Evolutionary conservation across 805 yeast genomes (phyloP).

Genomic region (Yamadazyma philogaea): DNA sequence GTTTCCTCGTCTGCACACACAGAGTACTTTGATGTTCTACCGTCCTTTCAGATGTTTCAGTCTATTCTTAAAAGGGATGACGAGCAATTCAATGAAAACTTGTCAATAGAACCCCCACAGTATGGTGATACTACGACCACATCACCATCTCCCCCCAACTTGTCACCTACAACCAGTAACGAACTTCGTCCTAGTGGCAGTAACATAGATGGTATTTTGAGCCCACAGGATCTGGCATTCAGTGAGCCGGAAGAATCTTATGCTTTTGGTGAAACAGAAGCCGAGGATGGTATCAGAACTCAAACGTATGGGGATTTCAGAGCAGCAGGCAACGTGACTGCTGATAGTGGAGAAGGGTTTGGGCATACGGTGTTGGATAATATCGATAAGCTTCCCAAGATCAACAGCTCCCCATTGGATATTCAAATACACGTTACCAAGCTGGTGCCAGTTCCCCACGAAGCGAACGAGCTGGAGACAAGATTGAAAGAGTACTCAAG

Average conservation of each 20-base stretch:
- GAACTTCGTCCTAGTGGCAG: not conserved
- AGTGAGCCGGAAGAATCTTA: conserved; percentile 19
- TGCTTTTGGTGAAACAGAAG: conserved; percentile 16
- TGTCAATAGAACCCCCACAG: conserved; percentile 31
- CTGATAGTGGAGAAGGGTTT: conserved; percentile 19
- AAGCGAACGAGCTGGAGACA: conserved; percentile 41
- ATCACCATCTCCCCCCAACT: conserved; percentile 22
- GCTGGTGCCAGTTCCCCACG: conserved; percentile 46
- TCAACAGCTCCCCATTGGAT: conserved; percentile 41
- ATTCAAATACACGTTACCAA: conserved; percentile 53
- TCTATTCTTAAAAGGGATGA: conserved; percentile 44
- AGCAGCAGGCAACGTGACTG: conserved; percentile 8
- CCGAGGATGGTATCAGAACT: conserved; percentile 10
- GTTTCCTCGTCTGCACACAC: conserved; percentile 30
- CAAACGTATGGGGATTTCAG: conserved; percentile 1
- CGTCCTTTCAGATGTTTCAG: conserved; percentile 68
- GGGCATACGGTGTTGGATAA: conserved; percentile 52
- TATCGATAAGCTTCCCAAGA: conserved; percentile 47
- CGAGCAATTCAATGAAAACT: conserved; percentile 35
- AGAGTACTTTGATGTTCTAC: conserved; percentile 54
- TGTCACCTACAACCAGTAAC: conserved; percentile 4
- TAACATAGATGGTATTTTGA: conserved; percentile 7
- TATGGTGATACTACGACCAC: conserved; percentile 33
- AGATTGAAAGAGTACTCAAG: conserved; percentile 42
- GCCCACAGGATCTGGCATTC: not conserved